A percentile compares a stretch with the other conserved stretches of the same genome.
Conservation (phyloP, 805 yeast species). For the Torulaspora maleeae region DNA sequence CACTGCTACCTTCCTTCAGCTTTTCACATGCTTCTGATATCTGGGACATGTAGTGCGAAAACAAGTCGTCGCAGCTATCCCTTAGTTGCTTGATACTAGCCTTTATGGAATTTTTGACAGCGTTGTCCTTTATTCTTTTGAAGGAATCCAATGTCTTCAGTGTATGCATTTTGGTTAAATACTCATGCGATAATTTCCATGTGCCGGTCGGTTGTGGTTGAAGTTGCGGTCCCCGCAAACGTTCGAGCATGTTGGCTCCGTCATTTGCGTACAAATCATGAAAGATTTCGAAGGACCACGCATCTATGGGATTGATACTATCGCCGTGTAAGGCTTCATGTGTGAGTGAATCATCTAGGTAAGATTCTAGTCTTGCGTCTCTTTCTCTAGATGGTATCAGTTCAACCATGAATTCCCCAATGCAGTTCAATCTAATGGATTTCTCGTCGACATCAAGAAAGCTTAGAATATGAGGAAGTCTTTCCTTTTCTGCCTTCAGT, state of each 20-base stretch:
- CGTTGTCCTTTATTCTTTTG: slow-evolving; percentile 25
- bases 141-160: slow-evolving; percentile 29
- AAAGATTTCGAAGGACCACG: slow-evolving; percentile 23
- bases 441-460: slow-evolving; percentile 16
- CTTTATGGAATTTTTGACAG: slow-evolving; percentile 19
- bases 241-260: slow-evolving; percentile 9
- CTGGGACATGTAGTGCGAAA: slow-evolving; percentile 9
- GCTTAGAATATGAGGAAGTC: slow-evolving; percentile 14
- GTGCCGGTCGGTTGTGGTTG: slow-evolving; percentile 1
- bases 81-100: slow-evolving; percentile 17
- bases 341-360: slow-evolving; percentile 2
- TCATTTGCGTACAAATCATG: slow-evolving; percentile 22
- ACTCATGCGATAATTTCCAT: slow-evolving; percentile 27
- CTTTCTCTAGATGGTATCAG: slow-evolving; percentile 15
- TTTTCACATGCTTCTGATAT: slow-evolving; percentile 7
- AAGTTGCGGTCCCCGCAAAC: not conserved
- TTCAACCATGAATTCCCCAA: slow-evolving; percentile 26
- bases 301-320: slow-evolving; percentile 11
- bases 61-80: slow-evolving; percentile 22
- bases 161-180: slow-evolving; percentile 23
- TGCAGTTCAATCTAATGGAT: slow-evolving; percentile 13
- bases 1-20: slow-evolving; percentile 7
- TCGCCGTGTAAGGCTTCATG: slow-evolving; percentile 1
- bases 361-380: slow-evolving; percentile 9
- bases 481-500: slow-evolving; percentile 5